A percentile compares a stretch with the other conserved stretches of the same genome.
Evolutionary conservation across 306 rosid genomes (phyloP).

Genomic region (Vigna angularis): DNA sequence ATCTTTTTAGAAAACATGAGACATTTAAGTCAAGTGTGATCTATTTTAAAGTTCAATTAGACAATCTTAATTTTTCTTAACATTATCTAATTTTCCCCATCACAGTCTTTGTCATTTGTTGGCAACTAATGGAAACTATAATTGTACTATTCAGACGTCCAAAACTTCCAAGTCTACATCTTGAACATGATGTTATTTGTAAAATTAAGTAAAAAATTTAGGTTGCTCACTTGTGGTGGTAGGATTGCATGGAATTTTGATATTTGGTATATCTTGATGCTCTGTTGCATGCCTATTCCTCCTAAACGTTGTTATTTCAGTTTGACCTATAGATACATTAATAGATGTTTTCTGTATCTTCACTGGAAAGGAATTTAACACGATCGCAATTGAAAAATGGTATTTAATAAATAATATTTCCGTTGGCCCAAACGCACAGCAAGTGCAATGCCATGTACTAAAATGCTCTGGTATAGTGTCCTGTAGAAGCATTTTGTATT

Average conservation of each 20-base stretch:
- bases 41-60: constrained; percentile 22
- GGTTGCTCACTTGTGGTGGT: background rate
- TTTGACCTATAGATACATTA: constrained; percentile 27
- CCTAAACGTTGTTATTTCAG: constrained; percentile 18
- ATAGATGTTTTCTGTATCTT: background rate
- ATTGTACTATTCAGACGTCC: constrained; percentile 15
- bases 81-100: constrained; percentile 9
- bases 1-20: constrained; percentile 12
- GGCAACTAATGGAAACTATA: background rate
- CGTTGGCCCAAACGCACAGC: background rate
- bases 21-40: constrained; percentile 2
- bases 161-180: constrained; percentile 29
- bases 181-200: constrained; percentile 22
- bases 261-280: constrained; percentile 15
- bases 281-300: background rate
- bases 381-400: constrained; percentile 30
- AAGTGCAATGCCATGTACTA: constrained; percentile 18
- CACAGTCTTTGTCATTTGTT: background rate
- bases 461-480: constrained; percentile 10
- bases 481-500: constrained; percentile 28
- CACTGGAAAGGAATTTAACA: background rate
- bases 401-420: constrained; percentile 6
- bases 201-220: background rate
- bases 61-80: constrained; percentile 14
- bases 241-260: background rate